phyloP scores from a whole-genome alignment of 495 filamentous ascomycete genomes.

The Lindgomyces ingoldianus region DNA sequence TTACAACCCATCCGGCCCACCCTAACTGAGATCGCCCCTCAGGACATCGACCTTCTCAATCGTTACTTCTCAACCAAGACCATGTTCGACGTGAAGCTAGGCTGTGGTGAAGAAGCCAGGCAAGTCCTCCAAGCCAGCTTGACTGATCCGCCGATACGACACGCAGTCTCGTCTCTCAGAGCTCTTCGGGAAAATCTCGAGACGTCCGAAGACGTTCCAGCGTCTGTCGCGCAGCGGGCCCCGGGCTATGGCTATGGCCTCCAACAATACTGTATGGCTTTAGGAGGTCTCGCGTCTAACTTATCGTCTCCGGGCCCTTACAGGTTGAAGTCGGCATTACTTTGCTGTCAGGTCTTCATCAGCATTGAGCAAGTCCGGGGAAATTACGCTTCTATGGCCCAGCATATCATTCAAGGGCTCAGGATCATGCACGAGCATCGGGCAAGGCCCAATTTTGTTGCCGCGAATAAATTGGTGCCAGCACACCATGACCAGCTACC shows the following conservation, averaged over 20 bases:
- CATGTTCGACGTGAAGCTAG: conserved; percentile 37
- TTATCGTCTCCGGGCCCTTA: conserved; percentile 2
- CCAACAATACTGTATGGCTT: conserved; percentile 23
- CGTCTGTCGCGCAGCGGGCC: conserved; percentile 3
- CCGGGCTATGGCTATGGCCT: conserved; percentile 22
- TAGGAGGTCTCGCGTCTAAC: conserved; percentile 19
- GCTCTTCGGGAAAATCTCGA: conserved; percentile 36
- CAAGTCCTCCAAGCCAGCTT: conserved; percentile 40
- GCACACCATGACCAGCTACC: conserved; percentile 21
- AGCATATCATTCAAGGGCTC: conserved; percentile 19
- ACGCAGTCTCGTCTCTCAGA: conserved; percentile 46
- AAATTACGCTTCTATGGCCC: conserved; percentile 23
- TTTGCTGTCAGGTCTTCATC: conserved; percentile 26
- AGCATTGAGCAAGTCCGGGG: conserved; percentile 25
- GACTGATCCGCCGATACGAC: conserved; percentile 44
- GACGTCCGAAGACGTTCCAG: background rate
- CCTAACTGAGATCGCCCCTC: conserved; percentile 20
- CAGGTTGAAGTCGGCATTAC: conserved; percentile 17
- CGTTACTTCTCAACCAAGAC: conserved; percentile 42
- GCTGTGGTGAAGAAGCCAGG: conserved; percentile 38
- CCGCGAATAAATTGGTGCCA: conserved; percentile 9
- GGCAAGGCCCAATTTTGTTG: conserved; percentile 16
- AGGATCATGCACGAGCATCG: conserved; percentile 23
- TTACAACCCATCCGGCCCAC: conserved; percentile 16
- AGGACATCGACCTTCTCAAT: conserved; percentile 37